Evolutionary conservation across 2,329 filamentous ascomycete genomes (phyloP).

Genomic region (Trichoderma sp.): DNA sequence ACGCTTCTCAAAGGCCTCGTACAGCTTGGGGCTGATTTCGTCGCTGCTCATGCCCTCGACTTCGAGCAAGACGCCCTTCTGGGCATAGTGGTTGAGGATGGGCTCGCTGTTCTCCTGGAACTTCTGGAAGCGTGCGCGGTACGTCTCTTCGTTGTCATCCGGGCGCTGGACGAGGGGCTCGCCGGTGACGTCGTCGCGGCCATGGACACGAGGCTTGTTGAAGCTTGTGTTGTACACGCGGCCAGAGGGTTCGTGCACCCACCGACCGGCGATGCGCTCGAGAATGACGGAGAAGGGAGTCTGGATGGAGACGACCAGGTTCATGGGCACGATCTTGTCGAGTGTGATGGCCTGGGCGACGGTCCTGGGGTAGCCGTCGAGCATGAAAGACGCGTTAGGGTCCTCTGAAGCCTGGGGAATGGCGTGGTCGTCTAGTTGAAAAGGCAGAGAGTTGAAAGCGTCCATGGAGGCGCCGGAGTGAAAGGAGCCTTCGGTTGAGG

Average conservation of each 20-base stretch:
- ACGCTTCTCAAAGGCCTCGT: constrained; percentile 73
- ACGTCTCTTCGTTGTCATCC: constrained; percentile 85
- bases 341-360: constrained; percentile 73
- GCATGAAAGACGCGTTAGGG: constrained; percentile 82
- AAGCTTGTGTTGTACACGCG: constrained; percentile 94
- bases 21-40: constrained; percentile 90
- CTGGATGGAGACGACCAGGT: constrained; percentile 81
- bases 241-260: constrained; percentile 89
- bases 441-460: constrained; percentile 40
- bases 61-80: constrained; percentile 78
- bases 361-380: constrained; percentile 94
- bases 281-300: constrained; percentile 86
- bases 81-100: constrained; percentile 83
- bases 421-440: constrained; percentile 36
- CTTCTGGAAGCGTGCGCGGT: constrained; percentile 72
- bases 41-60: constrained; percentile 87
- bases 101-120: constrained; percentile 86
- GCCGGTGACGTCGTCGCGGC: constrained; percentile 86
- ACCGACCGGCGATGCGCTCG: constrained; percentile 83
- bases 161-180: constrained; percentile 77
- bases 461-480: constrained; percentile 36
- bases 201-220: constrained; percentile 76
- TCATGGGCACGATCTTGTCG: constrained; percentile 84
- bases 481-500: constrained; percentile 27
- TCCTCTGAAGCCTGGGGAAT: constrained; percentile 57